Evolutionary conservation across 768 basidiomycete genomes (phyloP).

Genomic region (Boletales sp.): DNA sequence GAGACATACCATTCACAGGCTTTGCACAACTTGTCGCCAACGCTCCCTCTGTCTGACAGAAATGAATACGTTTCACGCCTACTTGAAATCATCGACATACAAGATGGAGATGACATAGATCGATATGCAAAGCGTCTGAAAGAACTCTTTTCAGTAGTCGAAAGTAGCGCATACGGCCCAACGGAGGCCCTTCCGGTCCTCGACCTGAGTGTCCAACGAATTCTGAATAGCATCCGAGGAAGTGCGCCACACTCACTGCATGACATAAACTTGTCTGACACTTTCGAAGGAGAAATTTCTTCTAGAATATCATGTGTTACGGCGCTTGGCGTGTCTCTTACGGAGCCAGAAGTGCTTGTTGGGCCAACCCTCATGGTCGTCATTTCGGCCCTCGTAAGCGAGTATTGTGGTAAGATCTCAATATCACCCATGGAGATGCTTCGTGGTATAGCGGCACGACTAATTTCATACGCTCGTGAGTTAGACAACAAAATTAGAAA

Average conservation of each 20-base stretch:
- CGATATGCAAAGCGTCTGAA: constrained; percentile 52
- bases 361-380: constrained; percentile 65
- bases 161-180: constrained; percentile 31
- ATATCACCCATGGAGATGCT: constrained; percentile 49
- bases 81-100: constrained; percentile 52
- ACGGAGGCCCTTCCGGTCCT: constrained; percentile 40
- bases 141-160: constrained; percentile 35
- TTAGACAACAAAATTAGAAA: constrained; percentile 16
- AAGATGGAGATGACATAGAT: constrained; percentile 50
- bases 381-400: constrained; percentile 63
- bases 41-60: constrained; percentile 32
- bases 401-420: constrained; percentile 52
- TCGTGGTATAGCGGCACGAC: constrained; percentile 38
- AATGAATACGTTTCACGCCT: constrained; percentile 45
- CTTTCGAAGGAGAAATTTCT: constrained; percentile 33
- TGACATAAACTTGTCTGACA: constrained; percentile 9
- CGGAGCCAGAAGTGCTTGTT: constrained; percentile 34
- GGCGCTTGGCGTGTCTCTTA: constrained; percentile 42
- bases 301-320: constrained; percentile 46
- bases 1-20: constrained; percentile 49
- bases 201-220: constrained; percentile 53
- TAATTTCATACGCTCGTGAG: constrained; percentile 45
- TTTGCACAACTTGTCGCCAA: constrained; percentile 35
- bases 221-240: constrained; percentile 48
- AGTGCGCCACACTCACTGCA: constrained; percentile 37